phyloP scores from a whole-genome alignment of 1,284 basidiomycete genomes.

The Pyrrhoderma lamaoense region DNA sequence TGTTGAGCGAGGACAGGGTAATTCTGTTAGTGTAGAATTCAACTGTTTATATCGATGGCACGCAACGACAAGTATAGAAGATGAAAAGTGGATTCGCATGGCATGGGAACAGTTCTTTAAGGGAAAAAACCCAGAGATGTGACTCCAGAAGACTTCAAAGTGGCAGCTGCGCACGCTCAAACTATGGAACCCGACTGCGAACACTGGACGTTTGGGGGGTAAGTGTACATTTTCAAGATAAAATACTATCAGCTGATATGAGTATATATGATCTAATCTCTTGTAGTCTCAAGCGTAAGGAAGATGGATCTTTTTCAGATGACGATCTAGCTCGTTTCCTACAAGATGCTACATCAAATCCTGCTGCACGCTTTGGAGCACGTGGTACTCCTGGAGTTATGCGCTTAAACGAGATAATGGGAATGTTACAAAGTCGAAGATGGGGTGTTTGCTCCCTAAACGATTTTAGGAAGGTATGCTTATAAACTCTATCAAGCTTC shows the following conservation, averaged over 20 bases:
- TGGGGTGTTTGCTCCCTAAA: conserved; percentile 85
- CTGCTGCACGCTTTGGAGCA: conserved; percentile 74
- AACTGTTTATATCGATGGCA: conserved; percentile 50
- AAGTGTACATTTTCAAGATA: conserved; percentile 23
- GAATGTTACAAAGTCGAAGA: conserved; percentile 66
- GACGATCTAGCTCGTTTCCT: conserved; percentile 62
- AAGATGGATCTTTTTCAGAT: conserved; percentile 61
- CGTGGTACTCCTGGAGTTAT: conserved; percentile 69
- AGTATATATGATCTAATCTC: not conserved
- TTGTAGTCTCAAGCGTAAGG: conserved; percentile 52
- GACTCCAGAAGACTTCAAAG: conserved; percentile 53
- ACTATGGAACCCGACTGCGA: conserved; percentile 27
- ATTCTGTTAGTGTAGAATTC: conserved; percentile 25
- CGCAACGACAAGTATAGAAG: conserved; percentile 59
- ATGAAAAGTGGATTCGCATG: conserved; percentile 58
- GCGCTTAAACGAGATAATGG: conserved; percentile 76
- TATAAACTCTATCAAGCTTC: not conserved
- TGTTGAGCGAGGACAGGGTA: conserved; percentile 25
- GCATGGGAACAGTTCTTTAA: conserved; percentile 48
- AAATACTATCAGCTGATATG: conserved; percentile 13
- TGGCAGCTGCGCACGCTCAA: conserved; percentile 35
- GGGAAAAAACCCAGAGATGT: conserved; percentile 45
- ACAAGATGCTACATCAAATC: conserved; percentile 62
- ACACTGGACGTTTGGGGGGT: conserved; percentile 67
- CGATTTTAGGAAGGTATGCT: conserved; percentile 66